Evolutionary conservation across 129 eudicot genomes (phyloP).

Genomic region (Pulicaria dysenterica): DNA sequence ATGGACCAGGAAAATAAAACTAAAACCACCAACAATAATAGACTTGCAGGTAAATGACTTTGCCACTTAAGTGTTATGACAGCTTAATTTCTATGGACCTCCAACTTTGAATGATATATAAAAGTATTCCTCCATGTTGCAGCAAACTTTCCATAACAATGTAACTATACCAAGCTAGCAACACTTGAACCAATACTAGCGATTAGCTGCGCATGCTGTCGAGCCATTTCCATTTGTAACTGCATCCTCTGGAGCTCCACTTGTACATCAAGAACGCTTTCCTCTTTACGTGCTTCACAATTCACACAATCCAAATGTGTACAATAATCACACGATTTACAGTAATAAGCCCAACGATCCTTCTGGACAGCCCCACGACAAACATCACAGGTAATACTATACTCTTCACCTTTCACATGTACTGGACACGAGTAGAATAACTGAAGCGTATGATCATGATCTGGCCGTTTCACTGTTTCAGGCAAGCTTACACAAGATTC

Average conservation of each 20-base stretch:
- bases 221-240: constrained; percentile 37
- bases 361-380: constrained; percentile 52
- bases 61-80: too few relatives aligned
- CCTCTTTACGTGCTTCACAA: constrained; percentile 32
- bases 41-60: too few relatives aligned
- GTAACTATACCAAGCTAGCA: constrained; percentile 28
- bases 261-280: not conserved
- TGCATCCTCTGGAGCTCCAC: constrained; percentile 35
- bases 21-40: too few relatives aligned
- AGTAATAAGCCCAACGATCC: constrained; percentile 59
- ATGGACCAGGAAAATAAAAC: too few relatives aligned
- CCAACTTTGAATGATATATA: too few relatives aligned
- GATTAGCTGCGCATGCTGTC: constrained; percentile 37
- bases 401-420: constrained; percentile 23
- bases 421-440: constrained; percentile 48
- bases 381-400: constrained; percentile 46
- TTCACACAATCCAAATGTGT: constrained; percentile 65
- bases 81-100: too few relatives aligned
- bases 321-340: constrained; percentile 56
- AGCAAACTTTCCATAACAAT: not conserved
- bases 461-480: constrained; percentile 45
- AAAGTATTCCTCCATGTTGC: too few relatives aligned
- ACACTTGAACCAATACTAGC: constrained; percentile 39
- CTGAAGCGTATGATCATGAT: constrained; percentile 55
- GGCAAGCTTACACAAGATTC: constrained; percentile 53